A percentile compares a stretch with the other conserved stretches of the same genome.
Conservation (phyloP, 2,329 filamentous ascomycete species). For the Cladosporium halotolerans region DNA sequence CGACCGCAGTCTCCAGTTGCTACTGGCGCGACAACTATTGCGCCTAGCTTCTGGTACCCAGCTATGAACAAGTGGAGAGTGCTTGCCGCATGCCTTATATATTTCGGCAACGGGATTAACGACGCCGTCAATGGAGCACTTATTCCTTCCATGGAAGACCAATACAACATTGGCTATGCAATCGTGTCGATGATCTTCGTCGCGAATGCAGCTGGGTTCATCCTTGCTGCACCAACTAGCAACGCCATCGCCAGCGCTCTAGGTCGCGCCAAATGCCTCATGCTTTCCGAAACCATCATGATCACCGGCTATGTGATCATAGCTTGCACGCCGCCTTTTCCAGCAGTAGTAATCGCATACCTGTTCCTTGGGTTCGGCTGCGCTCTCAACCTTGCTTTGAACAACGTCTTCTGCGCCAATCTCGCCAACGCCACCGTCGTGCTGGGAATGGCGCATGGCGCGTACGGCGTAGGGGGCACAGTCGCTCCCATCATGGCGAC, state of each 20-base stretch:
- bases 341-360: constrained; percentile 52
- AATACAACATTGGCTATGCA: constrained; percentile 71
- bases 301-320: constrained; percentile 59
- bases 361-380: constrained; percentile 56
- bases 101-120: constrained; percentile 64
- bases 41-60: constrained; percentile 53
- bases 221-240: constrained; percentile 64
- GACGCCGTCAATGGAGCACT: constrained; percentile 66
- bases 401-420: constrained; percentile 52
- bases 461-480: constrained; percentile 48
- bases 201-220: constrained; percentile 69
- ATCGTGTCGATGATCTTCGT: constrained; percentile 78
- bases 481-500: constrained; percentile 70
- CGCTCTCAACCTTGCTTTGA: constrained; percentile 47
- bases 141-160: constrained; percentile 72
- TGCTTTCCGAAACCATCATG: constrained; percentile 53
- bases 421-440: constrained; percentile 47
- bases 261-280: constrained; percentile 60
- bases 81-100: constrained; percentile 57
- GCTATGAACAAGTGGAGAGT: constrained; percentile 66
- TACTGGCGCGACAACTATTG: constrained; percentile 39
- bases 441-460: constrained; percentile 59
- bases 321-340: constrained; percentile 63
- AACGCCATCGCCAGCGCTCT: constrained; percentile 57
- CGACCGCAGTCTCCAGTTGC: constrained; percentile 43